Evolutionary conservation across 148 eudicot genomes (phyloP).

Genomic region (Amaranthus hypochondriacus): DNA sequence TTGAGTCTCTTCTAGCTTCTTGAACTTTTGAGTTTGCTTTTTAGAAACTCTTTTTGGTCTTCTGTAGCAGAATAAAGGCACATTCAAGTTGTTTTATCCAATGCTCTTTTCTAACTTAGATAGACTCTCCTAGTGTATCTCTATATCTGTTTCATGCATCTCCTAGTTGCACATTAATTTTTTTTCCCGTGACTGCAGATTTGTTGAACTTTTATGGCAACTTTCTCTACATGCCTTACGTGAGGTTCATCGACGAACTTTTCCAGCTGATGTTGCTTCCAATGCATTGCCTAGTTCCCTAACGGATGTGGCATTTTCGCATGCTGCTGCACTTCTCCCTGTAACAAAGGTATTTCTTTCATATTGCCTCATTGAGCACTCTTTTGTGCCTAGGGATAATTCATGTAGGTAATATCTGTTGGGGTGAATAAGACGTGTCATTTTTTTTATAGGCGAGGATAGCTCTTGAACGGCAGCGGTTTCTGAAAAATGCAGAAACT

Average conservation of each 20-base stretch:
- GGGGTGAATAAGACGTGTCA: constrained; percentile 4
- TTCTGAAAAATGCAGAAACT: constrained; percentile 83
- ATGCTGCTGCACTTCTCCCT: constrained; percentile 97
- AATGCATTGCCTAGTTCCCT: constrained; percentile 90
- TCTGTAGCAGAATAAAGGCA: not conserved
- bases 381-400: not conserved
- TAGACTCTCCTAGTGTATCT: not conserved
- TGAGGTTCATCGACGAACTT: constrained; percentile 92
- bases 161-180: not conserved
- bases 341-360: constrained; percentile 72
- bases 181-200: constrained; percentile 49
- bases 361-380: not conserved
- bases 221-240: constrained; percentile 97
- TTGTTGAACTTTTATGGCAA: constrained; percentile 97
- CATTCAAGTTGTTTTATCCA: not conserved
- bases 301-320: constrained; percentile 97
- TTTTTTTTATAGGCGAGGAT: constrained; percentile 66
- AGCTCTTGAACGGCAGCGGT: constrained; percentile 88
- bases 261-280: constrained; percentile 87
- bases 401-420: not conserved
- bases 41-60: too few species aligned
- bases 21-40: too few species aligned
- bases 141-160: constrained; percentile 5
- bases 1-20: too few species aligned
- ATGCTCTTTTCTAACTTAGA: not conserved